Evolutionary conservation across 768 basidiomycete genomes (phyloP), one percentile per base, ranked within the genome.

Genomic region (Panaeolus papilionaceus): DNA sequence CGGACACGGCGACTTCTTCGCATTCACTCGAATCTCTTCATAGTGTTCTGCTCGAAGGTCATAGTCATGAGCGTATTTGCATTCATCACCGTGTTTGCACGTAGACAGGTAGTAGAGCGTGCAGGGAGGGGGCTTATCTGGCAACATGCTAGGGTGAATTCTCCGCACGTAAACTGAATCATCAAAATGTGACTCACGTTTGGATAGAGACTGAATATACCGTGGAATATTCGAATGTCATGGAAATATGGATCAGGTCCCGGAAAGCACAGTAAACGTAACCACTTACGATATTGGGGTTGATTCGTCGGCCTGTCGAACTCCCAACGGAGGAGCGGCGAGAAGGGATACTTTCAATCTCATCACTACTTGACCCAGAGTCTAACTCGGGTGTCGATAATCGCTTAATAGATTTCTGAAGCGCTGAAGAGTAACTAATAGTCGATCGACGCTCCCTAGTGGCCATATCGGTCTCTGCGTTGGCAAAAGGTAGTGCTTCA

Each of bases 91-190:
- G 65, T 85, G 84, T 72, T 88, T 87, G 80, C 90, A 91, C 61
- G 80, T 82, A 38, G 86, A 82, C 33, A 91, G 79, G 73, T 90
- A 91, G 76, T 87, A 89, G 62, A 89, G 76, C 18, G 88, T 90
- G 74, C 90, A 91, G 16, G 90, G 89, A 26, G 90, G 85, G 1
- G 89, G 89, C 72, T 80, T 86, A 71, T 90, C 89, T 88, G 54
- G 6, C 28, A 58, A 72, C 38, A 70, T 40, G 65, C 14, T 40
- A 20, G 63, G 68, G 26, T 71, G 58, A 76, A 71, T 73, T 66
- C 66, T 18, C 49, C 64, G 45, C 67, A 69, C 20, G 47, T 16
- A 67, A 28, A 62, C 14, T 47, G 20, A 49, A 68, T 65, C 61
- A 45, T 47, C 39, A 47, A 26, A 14, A 44, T 51, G 45, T 68